Evolutionary conservation across 176 grass and related monocot species (phyloP).

Genomic region (Eleusine indica): DNA sequence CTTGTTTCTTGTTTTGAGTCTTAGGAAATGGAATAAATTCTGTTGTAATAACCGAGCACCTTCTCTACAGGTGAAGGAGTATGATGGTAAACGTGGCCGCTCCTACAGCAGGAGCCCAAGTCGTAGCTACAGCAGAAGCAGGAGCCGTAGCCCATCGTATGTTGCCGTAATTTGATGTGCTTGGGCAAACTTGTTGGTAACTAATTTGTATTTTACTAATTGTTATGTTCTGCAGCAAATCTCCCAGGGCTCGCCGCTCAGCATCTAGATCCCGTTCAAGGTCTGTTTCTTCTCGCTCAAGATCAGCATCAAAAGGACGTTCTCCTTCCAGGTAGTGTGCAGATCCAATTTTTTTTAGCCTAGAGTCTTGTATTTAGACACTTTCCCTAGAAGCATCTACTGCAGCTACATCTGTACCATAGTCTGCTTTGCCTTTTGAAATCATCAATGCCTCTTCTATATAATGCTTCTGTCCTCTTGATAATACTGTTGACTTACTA

Average conservation of each 20-base stretch:
- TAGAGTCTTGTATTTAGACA: not conserved
- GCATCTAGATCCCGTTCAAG: conserved; percentile 63
- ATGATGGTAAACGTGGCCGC: conserved; percentile 54
- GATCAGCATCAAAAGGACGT: conserved; percentile 52
- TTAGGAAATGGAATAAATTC: not conserved
- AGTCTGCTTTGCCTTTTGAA: conserved; percentile 11
- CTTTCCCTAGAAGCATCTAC: not conserved
- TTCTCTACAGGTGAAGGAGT: conserved; percentile 75
- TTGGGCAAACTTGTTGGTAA: conserved; percentile 11
- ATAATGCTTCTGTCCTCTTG: not conserved
- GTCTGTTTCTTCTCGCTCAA: conserved; percentile 64
- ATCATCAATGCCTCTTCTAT: not conserved
- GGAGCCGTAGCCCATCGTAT: conserved; percentile 53
- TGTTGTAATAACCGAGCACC: not conserved
- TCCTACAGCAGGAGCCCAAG: conserved; percentile 64
- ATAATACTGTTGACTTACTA: not conserved
- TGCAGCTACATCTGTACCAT: not conserved
- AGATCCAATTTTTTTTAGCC: not conserved
- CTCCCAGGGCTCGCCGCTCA: conserved; percentile 51
- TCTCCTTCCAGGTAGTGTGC: conserved; percentile 54
- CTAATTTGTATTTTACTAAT: not conserved
- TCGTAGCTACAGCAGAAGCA: conserved; percentile 62
- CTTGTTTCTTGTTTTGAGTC: conserved; percentile 1
- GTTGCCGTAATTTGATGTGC: not conserved
- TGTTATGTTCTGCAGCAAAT: conserved; percentile 54